Evolutionary conservation across 345 rosid species (phyloP), one percentile per base, ranked within the genome.

Genomic region (Populus ilicifolia): DNA sequence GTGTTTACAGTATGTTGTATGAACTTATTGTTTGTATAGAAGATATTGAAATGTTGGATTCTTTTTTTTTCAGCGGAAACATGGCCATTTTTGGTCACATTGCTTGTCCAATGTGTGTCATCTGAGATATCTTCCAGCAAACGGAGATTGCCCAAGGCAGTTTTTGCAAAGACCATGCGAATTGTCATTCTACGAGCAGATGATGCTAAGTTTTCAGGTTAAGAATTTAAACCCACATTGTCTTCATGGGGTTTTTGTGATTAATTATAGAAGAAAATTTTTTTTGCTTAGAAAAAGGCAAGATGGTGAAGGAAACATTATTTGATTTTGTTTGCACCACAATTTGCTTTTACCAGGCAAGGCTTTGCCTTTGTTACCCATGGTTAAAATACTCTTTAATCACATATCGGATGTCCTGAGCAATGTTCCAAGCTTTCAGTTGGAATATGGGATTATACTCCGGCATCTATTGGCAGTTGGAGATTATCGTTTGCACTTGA

Each of bases 401-500:
- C 97, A 95, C 83, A 72, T 92, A 54, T 87, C 78, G 83, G 94
- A 95, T 78, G 87, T 91, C 66, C 73, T 92, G 82, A 88, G 90
- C 89, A 90, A 75, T 72, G 90, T 88, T 61, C 90, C 96, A 66
- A 89, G 91, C 87, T 90, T 92, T 85, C 98, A 93, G 73, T 86
- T 90, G 30, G 94, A 95, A 83, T 95, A 95, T 79, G 97, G 94
- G 80, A 82, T 84, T 78, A 90, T 92, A 67, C 90, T 93, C 30
- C 90, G 96, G 61, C 89, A 88, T 87, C 91, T 95, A 74, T 83
- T 95, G 85, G 85, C 76, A 30, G 79, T 87, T 43, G 87, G 78
- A 84, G 92, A 89, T 71, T 93, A 93, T 82, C 88, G 86, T 54
- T 90, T 92, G 85, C 96, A 93, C 82, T 86, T 92, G 91, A 90